A percentile compares a stretch with the other conserved stretches of the same genome.
phyloP scores from a whole-genome alignment of 129 eudicot species.

The Tagetes erecta region DNA sequence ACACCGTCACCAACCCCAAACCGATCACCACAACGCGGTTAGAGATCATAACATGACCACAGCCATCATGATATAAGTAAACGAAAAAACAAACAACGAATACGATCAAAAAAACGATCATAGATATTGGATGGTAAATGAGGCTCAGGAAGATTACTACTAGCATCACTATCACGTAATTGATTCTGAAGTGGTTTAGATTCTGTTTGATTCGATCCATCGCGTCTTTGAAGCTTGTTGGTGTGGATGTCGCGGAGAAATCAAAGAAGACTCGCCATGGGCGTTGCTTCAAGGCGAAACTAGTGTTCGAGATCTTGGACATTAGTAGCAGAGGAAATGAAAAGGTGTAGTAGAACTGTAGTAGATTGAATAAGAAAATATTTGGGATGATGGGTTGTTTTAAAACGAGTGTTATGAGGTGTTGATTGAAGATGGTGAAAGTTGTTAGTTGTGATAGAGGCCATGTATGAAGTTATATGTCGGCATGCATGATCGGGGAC shows the following conservation, averaged over 20 bases:
- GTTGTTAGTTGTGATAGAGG: too few relatives aligned
- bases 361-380: too few relatives aligned
- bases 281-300: conserved; percentile 45
- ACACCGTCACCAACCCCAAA: conserved; percentile 57
- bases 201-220: conserved; percentile 56
- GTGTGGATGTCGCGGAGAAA: conserved; percentile 41
- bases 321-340: too few relatives aligned
- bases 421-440: too few relatives aligned
- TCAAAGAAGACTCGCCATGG: conserved; percentile 67
- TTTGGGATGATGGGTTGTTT: too few relatives aligned
- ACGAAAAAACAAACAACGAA: conserved; percentile 54
- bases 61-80: conserved; percentile 43
- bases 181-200: conserved; percentile 51
- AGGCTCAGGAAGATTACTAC: conserved; percentile 58
- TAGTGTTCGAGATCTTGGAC: too few relatives aligned
- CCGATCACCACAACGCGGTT: conserved; percentile 47
- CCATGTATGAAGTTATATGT: too few relatives aligned
- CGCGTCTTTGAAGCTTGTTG: conserved; percentile 50
- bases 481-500: too few relatives aligned
- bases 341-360: too few relatives aligned
- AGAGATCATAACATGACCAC: conserved; percentile 39
- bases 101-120: conserved; percentile 52
- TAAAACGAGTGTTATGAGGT: too few relatives aligned
- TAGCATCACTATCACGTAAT: conserved; percentile 56
- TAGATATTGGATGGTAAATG: conserved; percentile 67